Evolutionary conservation across 2,329 filamentous ascomycete genomes (phyloP), one percentile per base, ranked within the genome.

Genomic region (Dactylonectria estremocensis): DNA sequence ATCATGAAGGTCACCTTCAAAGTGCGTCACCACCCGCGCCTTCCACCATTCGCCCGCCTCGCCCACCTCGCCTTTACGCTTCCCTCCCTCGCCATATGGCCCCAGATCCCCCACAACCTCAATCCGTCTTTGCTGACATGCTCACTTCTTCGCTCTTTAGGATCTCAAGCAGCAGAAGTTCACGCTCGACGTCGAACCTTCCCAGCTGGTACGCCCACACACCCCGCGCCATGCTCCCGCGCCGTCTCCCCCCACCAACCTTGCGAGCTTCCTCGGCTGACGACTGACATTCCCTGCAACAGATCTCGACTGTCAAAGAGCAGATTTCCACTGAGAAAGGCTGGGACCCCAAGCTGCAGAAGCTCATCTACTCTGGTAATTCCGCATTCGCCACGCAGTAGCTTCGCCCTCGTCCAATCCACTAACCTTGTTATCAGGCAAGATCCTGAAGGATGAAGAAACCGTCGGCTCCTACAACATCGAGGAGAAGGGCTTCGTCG

Each of bases 141-240:
- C 22, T 22, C 28, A 28, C 24, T 28, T 28, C 24, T 28, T 7
- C 24, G 11, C 43, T 22, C 20, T 75, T 37, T 77, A 98, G 95
- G 96, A 99, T 86, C 89, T 99, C 79, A 98, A 98, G 88, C 96
- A 98, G 84, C 93, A 98, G 83, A 98, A 98, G 87, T 99, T 99
- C 85, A 91, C 92, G 79, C 93, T 99, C 86, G 95, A 98, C 76
- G 94, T 95, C 79, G 95, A 98, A 83, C 94, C 95, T 71, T 91
- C 93, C 73, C 95, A 98, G 81, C 93, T 94, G 82, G 95, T 98
- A 91, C 78, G 92, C 82, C 77, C 74, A 77, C 80, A 28, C 24
- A 28, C 24, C 24, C 24, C 24, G 24, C 24, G 24, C 24, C 24
- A 28, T 28, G 24, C 24, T 28, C 79, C 80, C 72, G 74, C 74